Percentiles rank a stretch among this genome's conserved stretches.
These are phyloP conservation scores for Sugiyamaella japonica DNA, from an alignment of 1,139 yeast genomes.

Conservation along the genomic window DNA sequence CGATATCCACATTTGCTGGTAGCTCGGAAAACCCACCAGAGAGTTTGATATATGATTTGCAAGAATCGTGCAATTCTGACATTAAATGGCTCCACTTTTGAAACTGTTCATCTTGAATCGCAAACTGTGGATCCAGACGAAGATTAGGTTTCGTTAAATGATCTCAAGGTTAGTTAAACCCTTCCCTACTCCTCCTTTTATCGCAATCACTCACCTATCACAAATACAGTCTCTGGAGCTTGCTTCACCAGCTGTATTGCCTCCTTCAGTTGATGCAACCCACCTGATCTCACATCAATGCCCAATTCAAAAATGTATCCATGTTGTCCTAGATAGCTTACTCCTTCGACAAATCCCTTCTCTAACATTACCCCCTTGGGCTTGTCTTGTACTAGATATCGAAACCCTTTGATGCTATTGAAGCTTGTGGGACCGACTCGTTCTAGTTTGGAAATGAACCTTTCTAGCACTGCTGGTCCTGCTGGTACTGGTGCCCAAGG, in stretches of 20 bases:
- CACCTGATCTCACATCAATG: slow-evolving; percentile 44
- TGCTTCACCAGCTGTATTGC: slow-evolving; percentile 31
- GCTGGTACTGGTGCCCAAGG: slow-evolving; percentile 26
- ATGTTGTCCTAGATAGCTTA: slow-evolving; percentile 40
- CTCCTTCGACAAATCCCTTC: slow-evolving; percentile 35
- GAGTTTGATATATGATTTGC: slow-evolving; percentile 42
- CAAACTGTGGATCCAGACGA: neutral
- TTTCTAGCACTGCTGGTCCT: slow-evolving; percentile 23
- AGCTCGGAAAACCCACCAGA: slow-evolving; percentile 49
- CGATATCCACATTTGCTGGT: slow-evolving; percentile 26
- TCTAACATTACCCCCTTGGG: slow-evolving; percentile 41
- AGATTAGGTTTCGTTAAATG: slow-evolving; percentile 47
- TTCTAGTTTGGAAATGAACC: slow-evolving; percentile 23
- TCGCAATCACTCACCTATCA: slow-evolving; percentile 38
- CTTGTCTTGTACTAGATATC: slow-evolving; percentile 47
- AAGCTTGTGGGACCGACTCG: slow-evolving; percentile 17
- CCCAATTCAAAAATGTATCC: slow-evolving; percentile 44
- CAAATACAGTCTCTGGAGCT: slow-evolving; percentile 29
- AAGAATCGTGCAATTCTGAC: slow-evolving; percentile 27
- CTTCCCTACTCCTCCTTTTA: slow-evolving; percentile 38
- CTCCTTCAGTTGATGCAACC: slow-evolving; percentile 46
- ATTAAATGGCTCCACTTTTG: slow-evolving; percentile 34
- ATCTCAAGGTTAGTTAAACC: slow-evolving; percentile 28
- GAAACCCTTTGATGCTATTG: slow-evolving; percentile 41
- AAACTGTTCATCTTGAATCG: slow-evolving; percentile 16